phyloP scores from a whole-genome alignment of 371 early-diverging fungal species.

The Polyrhizophydium stewartii region DNA sequence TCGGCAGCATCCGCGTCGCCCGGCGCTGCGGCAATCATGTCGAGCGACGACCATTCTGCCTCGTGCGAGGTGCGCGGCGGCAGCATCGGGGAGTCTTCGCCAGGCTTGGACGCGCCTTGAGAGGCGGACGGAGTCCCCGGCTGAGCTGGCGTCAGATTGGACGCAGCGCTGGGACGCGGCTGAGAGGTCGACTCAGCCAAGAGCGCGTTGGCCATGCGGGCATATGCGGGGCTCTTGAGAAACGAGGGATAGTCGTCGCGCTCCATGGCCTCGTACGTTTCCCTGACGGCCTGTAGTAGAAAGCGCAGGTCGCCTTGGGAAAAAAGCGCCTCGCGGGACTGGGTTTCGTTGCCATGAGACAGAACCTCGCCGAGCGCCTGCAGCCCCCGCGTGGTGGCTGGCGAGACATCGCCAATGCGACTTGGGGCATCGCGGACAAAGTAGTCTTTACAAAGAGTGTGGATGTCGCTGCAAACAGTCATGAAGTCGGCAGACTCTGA shows the following conservation, averaged over 20 bases:
- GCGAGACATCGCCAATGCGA: neutral
- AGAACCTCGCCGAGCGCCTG: neutral
- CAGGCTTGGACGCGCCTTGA: too few relatives aligned
- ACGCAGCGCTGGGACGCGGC: too few relatives aligned
- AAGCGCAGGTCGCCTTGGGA: neutral
- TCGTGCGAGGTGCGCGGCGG: too few relatives aligned
- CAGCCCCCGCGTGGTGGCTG: neutral
- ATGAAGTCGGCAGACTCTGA: too few relatives aligned
- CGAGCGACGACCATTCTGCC: too few relatives aligned
- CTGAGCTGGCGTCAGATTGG: too few relatives aligned
- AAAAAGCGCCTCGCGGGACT: neutral
- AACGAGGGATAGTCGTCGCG: conserved; percentile 60
- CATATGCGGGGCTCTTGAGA: conserved; percentile 20
- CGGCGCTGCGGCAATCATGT: too few relatives aligned
- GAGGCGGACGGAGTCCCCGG: too few relatives aligned
- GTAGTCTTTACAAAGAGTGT: too few relatives aligned
- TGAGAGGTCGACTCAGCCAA: too few relatives aligned
- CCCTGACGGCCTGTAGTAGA: conserved; percentile 25
- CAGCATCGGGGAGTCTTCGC: too few relatives aligned
- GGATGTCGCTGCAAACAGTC: too few relatives aligned
- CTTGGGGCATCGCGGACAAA: neutral
- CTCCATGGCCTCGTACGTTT: conserved; percentile 63
- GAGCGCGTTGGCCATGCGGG: neutral
- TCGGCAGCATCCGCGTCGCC: neutral
- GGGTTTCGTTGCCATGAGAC: neutral